Evolutionary conservation across 164 flowering plant species (phyloP).

Genomic region (Vitis vinifera): ASM3070453v1 NC_081809.1:2525501-2526000

Average conservation of each 20-base stretch:
- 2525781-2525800: neutral
- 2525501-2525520: no score
- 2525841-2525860: neutral
- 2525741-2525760: neutral
- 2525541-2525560: no score
- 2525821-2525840: neutral
- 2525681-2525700: no score
- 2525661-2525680: no score
- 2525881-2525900: neutral
- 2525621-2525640: no score
- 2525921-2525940: constrained; percentile 90
- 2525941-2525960: constrained; percentile 87
- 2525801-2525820: neutral
- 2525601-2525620: no score
- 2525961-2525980: constrained; percentile 40
- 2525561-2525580: no score
- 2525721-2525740: no score
- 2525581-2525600: no score
- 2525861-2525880: neutral
- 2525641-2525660: no score
- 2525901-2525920: constrained; percentile 60
- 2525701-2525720: no score
- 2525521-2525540: no score
- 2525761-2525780: neutral
- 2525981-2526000: constrained; percentile 6